Base-by-base conservation (phyloP, 2,329 filamentous ascomycete genomes). In the Bipolaris cookei region DNA sequence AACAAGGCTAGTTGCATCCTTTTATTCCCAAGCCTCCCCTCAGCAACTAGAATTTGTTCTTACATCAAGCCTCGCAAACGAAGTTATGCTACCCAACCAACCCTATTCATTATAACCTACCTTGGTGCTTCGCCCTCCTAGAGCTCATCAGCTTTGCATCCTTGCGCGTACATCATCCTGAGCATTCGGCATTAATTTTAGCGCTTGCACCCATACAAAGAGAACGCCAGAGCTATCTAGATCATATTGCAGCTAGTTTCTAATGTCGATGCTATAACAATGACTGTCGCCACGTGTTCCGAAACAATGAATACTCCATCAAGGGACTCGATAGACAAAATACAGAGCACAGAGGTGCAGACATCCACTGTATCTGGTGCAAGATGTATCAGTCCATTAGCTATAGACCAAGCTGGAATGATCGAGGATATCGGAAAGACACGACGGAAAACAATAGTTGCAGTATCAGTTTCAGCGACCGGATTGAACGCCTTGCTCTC, bases 401-500 rank as follows among this genome's bases (percentile, higher is more conserved):
- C n/a, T 8, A 18, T 20, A 20, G n/a, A 1, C 3, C 4, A 39
- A 20, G 37, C n/a, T 39, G 16, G 1, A 10, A 18, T 2, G 18
- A 6, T 6, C 6, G 37, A 25, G 6, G 18, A 13, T 16, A 43
- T 28, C 8, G 41, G 23, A 25, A 43, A 14, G 18, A 43, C 18
- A n/a, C 41, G 41, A 43, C 41, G n/a, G 4, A 43, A 43, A 23
- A 43, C 41, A 28, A 13, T 43, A 13, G 11, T 28, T 43, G 41
- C 21, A 25, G 14, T 43, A 5, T 25, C 41, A 10, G 41, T 43
- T 25, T 43, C n/a, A 10, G 41, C 41, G 6, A 43, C 41, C 2
- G 41, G 41, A 43, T 43, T 43, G 41, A 43, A 43, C 20, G 41
- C 50, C 14, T 60, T 75, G 56, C 45, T 74, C 16, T 64, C 76